These are phyloP conservation scores for Sequoiadendron giganteum DNA, from an alignment of 75 land plant genomes.

Conservation along the genomic window DNA sequence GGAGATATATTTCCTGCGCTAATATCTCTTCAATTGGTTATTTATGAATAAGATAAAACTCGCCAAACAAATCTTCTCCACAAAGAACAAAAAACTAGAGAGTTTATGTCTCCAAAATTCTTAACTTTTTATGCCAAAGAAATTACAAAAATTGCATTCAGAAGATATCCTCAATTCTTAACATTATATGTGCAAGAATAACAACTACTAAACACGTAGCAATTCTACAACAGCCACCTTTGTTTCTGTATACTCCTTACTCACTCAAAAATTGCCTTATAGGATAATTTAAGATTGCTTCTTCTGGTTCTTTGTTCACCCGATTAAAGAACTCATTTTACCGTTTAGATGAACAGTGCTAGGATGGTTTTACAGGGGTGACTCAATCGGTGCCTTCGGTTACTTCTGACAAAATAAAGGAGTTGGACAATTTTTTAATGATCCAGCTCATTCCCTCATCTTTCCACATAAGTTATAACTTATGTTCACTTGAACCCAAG, in stretches of 20 bases:
- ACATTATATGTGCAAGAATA: not conserved
- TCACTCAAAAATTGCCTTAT: not conserved
- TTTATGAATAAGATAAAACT: not conserved
- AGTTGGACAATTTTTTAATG: not conserved
- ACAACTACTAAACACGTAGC: not conserved
- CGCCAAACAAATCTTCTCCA: not conserved
- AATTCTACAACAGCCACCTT: not conserved
- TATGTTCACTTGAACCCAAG: not conserved
- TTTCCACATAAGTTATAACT: not conserved
- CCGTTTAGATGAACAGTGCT: not conserved
- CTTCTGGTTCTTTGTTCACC: not conserved
- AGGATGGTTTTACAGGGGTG: not conserved
- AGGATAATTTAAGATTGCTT: not conserved
- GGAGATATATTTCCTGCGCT: not conserved
- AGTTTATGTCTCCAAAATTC: not conserved
- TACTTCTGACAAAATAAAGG: not conserved
- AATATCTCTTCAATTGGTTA: not conserved
- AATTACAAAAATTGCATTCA: not conserved
- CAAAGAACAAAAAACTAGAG: not conserved
- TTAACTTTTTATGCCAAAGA: not conserved
- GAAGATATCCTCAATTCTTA: not conserved
- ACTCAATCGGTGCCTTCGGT: not conserved
- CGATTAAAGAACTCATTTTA: not conserved
- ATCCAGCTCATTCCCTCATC: not conserved
- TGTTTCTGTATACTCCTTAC: not conserved